Evolutionary conservation across 2,329 filamentous ascomycete species (phyloP), one percentile per base, ranked within the genome.

Genomic region (Diaporthe sp.): DNA sequence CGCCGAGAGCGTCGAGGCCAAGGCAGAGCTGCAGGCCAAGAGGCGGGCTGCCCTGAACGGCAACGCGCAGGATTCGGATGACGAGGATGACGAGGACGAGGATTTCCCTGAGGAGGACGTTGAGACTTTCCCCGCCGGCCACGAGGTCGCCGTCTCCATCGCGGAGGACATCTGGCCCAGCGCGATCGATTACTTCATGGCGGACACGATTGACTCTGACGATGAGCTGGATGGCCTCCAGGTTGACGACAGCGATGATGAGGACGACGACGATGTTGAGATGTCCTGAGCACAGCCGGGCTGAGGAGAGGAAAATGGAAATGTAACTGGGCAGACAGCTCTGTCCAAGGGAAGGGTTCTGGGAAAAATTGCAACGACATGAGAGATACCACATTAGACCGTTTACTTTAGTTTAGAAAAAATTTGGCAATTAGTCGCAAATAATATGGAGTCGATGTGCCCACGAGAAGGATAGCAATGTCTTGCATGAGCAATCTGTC

Each of bases 1-100:
- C 1, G 90, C 92, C 80, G 90, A 94, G 85, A 90, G 88, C 57
- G 86, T 85, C 78, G 85, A 87, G 77, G 91, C 90, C 39, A 85
- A 85, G 80, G 82, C 81, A 44, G 83, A 84, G 74, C 80, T 81
- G 37, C 77, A 74, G 73, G 79, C 80, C 71, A 82, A 74, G 82
- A 80, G 80, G 75, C 75, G 78, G 71, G 79, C 79, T 13, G 81
- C 81, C 10, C 75, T 78, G 58, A 75, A 78, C n/a, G 80, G 80
- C 53, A 74, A 77, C 72, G 78, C 78, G 12, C 65, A 77, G 39
- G 81, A 82, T 20, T 82, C 84, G 20, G 85, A 85, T 20, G 83
- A 85, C 51, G 81, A 84, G 34, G 80, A 83, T 17, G 82, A 86
- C 74, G 80, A 84, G 63, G 81, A 82, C 22, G 80, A 82, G 77